Percentiles rank a stretch among this genome's conserved stretches.
Evolutionary conservation across 225 moss, liverwort and hornwort species (phyloP).

Genomic region (Physcomitrellopsis africana): DNA sequence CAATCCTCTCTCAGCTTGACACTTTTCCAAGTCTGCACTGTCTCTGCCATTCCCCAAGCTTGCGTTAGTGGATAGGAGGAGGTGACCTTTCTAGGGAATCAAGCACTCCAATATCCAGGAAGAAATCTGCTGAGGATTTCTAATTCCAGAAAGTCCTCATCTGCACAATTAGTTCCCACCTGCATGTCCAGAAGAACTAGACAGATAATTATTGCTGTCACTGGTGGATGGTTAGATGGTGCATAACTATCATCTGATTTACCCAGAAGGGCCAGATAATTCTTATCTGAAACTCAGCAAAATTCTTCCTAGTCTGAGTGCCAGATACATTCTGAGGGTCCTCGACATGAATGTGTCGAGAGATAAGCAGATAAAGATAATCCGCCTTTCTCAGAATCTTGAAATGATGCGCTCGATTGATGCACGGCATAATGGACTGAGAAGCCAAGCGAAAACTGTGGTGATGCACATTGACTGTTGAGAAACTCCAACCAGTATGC

Average conservation of each 20-base stretch:
- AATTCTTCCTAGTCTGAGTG: conserved; percentile 4
- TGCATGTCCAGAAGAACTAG: too few species aligned
- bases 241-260: conserved; percentile 11
- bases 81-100: too few species aligned
- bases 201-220: too few species aligned
- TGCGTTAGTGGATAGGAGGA: too few species aligned
- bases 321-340: background rate
- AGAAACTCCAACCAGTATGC: conserved; percentile 10
- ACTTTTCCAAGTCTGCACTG: too few species aligned
- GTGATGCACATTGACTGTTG: background rate
- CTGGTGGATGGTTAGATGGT: background rate
- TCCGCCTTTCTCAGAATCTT: background rate
- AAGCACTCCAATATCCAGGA: too few species aligned
- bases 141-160: too few species aligned
- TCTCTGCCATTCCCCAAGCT: too few species aligned
- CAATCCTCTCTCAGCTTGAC: too few species aligned
- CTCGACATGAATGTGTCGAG: conserved; percentile 6
- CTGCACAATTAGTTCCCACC: too few species aligned
- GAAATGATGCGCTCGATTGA: background rate
- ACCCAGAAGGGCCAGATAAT: background rate
- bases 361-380: background rate
- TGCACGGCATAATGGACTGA: background rate
- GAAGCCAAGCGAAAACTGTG: background rate
- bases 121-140: too few species aligned
- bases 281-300: background rate